phyloP scores from a whole-genome alignment of 306 rosid species.

The Quercus glauca region DNA sequence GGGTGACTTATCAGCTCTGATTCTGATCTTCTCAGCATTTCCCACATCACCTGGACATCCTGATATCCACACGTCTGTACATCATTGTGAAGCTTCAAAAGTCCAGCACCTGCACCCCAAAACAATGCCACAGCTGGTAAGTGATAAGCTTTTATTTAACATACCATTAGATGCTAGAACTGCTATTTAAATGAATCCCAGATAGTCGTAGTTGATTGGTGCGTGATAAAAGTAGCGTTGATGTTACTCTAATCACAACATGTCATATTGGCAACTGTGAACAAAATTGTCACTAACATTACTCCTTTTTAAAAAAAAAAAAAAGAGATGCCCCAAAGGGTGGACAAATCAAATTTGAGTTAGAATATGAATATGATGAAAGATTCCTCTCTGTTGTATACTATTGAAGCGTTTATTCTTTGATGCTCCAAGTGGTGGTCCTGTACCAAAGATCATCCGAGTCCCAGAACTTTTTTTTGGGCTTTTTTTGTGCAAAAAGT shows the following conservation, averaged over 20 bases:
- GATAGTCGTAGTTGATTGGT: background rate
- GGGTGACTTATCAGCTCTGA: conserved; percentile 25
- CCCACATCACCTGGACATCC: conserved; percentile 95
- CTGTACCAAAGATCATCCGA: background rate
- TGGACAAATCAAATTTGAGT: background rate
- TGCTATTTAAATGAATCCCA: background rate
- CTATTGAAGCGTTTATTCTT: background rate
- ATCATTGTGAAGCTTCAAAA: conserved; percentile 69
- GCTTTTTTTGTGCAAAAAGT: background rate
- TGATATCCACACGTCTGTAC: conserved; percentile 78
- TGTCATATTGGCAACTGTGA: too few species aligned
- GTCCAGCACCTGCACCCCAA: conserved; percentile 51
- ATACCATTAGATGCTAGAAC: background rate
- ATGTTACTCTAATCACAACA: too few species aligned
- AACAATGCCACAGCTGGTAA: background rate
- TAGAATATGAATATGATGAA: background rate
- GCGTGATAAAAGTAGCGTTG: too few species aligned
- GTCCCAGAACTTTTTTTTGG: background rate
- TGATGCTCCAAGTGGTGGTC: conserved; percentile 7
- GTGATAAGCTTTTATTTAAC: background rate
- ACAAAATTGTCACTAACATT: too few species aligned
- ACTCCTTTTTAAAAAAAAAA: too few species aligned
- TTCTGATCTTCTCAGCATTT: conserved; percentile 54
- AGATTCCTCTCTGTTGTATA: background rate
- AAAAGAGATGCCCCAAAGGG: too few species aligned